Conservation (phyloP, 768 basidiomycete species). For the Phanerochaete sordida region DNA sequence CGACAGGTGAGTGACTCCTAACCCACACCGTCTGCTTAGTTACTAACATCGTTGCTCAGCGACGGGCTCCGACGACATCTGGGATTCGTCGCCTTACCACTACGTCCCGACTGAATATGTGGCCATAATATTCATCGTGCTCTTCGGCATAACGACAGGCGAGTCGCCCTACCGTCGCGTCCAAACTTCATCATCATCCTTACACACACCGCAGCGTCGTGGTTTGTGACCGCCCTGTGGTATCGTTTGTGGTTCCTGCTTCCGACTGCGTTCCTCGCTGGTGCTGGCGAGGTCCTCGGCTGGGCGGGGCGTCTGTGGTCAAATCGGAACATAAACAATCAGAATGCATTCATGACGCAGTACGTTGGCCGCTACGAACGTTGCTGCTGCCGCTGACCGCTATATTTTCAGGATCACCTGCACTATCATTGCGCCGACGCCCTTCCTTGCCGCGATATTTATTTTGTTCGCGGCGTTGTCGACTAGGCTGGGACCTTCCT, state of each 20-base stretch:
- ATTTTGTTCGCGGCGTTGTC: constrained; percentile 51
- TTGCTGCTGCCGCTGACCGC: not conserved
- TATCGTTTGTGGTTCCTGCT: constrained; percentile 34
- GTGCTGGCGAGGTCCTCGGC: constrained; percentile 33
- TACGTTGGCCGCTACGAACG: constrained; percentile 11
- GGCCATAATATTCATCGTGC: constrained; percentile 31
- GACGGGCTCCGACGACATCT: not conserved
- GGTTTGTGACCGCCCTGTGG: constrained; percentile 24
- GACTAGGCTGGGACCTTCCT: constrained; percentile 37
- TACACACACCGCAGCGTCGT: constrained; percentile 14
- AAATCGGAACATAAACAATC: constrained; percentile 18
- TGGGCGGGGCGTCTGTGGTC: constrained; percentile 37
- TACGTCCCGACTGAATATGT: constrained; percentile 37
- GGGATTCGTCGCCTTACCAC: constrained; percentile 21
- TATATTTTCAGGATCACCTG: constrained; percentile 36
- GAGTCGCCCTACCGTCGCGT: not conserved
- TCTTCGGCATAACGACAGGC: constrained; percentile 31
- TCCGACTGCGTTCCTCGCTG: constrained; percentile 28
- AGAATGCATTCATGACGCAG: constrained; percentile 40
- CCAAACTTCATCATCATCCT: not conserved
- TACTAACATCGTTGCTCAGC: too few species aligned
- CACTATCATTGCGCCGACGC: constrained; percentile 56
- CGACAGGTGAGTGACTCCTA: not conserved
- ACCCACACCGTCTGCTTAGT: not conserved
- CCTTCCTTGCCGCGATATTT: constrained; percentile 57